Evolutionary conservation across 129 eudicot species (phyloP).

Genomic region (Solidago caesia): DNA sequence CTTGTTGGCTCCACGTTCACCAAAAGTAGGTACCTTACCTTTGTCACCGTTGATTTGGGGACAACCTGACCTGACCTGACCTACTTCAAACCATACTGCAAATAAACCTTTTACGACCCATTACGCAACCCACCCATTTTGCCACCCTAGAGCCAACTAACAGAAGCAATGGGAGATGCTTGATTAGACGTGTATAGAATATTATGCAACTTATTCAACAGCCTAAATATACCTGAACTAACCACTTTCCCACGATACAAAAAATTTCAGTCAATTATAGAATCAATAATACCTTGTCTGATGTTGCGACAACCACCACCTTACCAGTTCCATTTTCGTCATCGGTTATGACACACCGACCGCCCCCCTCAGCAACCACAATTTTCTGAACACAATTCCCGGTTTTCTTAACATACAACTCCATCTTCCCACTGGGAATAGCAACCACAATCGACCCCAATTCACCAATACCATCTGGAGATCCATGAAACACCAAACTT

Average conservation of each 20-base stretch:
- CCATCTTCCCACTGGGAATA: slow-evolving; percentile 55
- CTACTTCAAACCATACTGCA: too few relatives aligned
- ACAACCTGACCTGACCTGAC: too few relatives aligned
- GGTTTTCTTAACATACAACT: slow-evolving; percentile 65
- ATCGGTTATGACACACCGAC: slow-evolving; percentile 50
- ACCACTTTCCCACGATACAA: not conserved
- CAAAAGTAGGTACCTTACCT: too few relatives aligned
- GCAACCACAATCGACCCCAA: slow-evolving; percentile 54
- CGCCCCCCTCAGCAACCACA: slow-evolving; percentile 39
- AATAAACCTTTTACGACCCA: too few relatives aligned
- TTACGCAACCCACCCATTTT: too few relatives aligned
- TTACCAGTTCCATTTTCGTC: slow-evolving; percentile 56
- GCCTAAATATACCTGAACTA: slow-evolving; percentile 7
- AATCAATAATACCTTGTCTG: slow-evolving; percentile 52
- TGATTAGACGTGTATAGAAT: too few relatives aligned
- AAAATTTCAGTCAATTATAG: not conserved
- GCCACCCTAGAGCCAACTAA: too few relatives aligned
- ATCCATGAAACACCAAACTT: slow-evolving; percentile 71
- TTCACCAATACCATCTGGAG: slow-evolving; percentile 69
- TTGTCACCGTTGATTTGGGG: too few relatives aligned
- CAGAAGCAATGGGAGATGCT: too few relatives aligned
- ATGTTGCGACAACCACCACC: slow-evolving; percentile 59
- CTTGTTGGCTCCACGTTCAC: too few relatives aligned
- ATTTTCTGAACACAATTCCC: slow-evolving; percentile 70
- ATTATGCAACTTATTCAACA: not conserved